Conservation (phyloP, 192 early-diverging fungal species). For the Umbelopsis sp. region DNA sequence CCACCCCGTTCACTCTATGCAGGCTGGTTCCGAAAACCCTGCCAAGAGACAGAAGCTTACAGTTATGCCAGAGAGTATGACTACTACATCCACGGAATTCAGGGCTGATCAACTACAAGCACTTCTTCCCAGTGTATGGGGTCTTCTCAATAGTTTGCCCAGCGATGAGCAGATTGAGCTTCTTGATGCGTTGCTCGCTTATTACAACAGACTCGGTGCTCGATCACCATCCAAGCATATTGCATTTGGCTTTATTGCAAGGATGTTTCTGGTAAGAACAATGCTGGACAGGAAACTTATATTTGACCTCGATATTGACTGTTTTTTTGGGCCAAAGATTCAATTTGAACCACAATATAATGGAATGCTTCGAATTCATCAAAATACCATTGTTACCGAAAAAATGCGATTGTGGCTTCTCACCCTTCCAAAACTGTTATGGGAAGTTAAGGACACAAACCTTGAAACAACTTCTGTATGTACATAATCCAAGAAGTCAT, state of each 20-base stretch:
- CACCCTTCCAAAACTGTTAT: slow-evolving; percentile 53
- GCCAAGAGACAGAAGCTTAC: slow-evolving; percentile 8
- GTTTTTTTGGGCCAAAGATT: slow-evolving; percentile 12
- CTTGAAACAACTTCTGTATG: slow-evolving; percentile 48
- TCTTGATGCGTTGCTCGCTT: slow-evolving; percentile 36
- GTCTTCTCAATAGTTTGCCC: slow-evolving; percentile 51
- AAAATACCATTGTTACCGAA: slow-evolving; percentile 22
- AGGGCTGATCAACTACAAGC: slow-evolving; percentile 47
- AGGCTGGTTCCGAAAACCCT: neutral
- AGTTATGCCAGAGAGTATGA: slow-evolving; percentile 29
- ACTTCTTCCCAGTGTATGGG: slow-evolving; percentile 55
- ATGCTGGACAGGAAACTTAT: neutral
- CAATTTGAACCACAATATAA: slow-evolving; percentile 48
- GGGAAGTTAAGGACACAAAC: slow-evolving; percentile 48
- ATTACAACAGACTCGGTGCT: slow-evolving; percentile 35
- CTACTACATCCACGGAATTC: slow-evolving; percentile 40
- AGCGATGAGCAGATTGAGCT: slow-evolving; percentile 34
- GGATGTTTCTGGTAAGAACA: slow-evolving; percentile 33
- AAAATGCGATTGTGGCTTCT: slow-evolving; percentile 41
- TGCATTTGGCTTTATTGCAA: slow-evolving; percentile 31
- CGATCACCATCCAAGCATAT: slow-evolving; percentile 40
- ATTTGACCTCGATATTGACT: slow-evolving; percentile 3
- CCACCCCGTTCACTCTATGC: too few species aligned
- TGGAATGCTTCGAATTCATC: slow-evolving; percentile 35
- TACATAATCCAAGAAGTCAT: neutral